These are phyloP conservation scores for Tetradesmus lagerheimii DNA, from an alignment of 139 green algal genomes.

Conservation along the genomic window DNA sequence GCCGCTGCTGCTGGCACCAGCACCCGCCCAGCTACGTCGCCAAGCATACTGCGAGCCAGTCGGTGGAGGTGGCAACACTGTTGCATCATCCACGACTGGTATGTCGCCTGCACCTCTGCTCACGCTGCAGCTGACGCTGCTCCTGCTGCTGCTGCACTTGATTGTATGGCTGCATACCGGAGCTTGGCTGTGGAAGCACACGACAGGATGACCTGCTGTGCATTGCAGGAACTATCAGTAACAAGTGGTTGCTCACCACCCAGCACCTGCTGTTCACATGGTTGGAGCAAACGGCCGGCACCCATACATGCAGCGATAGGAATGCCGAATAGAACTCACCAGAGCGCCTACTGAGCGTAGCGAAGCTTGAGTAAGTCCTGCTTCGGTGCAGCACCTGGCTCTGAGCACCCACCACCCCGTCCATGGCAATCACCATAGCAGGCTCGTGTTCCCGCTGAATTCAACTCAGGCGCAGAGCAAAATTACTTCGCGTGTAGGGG, in stretches of 20 bases:
- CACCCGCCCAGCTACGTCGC: constrained; percentile 30
- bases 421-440: background rate
- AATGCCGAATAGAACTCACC: background rate
- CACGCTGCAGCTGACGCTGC: background rate
- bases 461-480: too few species aligned
- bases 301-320: background rate
- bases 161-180: background rate
- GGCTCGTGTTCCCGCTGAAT: background rate
- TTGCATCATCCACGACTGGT: constrained; percentile 36
- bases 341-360: background rate
- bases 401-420: background rate
- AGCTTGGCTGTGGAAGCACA: background rate
- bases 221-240: background rate
- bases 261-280: background rate
- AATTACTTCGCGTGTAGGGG: too few species aligned
- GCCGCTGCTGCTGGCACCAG: background rate
- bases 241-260: background rate
- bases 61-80: constrained; percentile 23
- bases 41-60: constrained; percentile 44
- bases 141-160: background rate
- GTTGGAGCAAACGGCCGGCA: background rate
- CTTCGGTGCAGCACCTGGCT: background rate
- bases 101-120: background rate
- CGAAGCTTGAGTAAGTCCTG: background rate
- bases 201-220: background rate